Evolutionary conservation across 192 early-diverging fungal species (phyloP).

Genomic region (Piromyces finnis): DNA sequence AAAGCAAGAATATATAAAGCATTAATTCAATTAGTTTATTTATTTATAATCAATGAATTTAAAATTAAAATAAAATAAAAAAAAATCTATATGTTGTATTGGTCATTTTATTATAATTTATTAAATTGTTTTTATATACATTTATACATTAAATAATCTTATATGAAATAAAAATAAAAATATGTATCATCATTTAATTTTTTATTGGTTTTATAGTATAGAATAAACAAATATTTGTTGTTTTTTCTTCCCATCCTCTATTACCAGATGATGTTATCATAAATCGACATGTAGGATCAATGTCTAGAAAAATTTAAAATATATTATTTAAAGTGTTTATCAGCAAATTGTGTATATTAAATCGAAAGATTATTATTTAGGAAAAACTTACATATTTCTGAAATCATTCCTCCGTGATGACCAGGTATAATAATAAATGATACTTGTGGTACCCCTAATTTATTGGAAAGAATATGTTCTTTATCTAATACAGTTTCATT

Average conservation of each 20-base stretch:
- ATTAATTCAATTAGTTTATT: no score
- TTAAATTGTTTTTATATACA: no score
- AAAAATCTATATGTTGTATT: no score
- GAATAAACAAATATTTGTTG: slow-evolving; percentile 66
- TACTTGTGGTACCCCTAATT: slow-evolving; percentile 11
- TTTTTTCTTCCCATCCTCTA: slow-evolving; percentile 86
- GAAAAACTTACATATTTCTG: slow-evolving; percentile 47
- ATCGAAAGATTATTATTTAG: slow-evolving; percentile 15
- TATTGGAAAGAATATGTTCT: background rate
- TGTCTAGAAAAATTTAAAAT: slow-evolving; percentile 17
- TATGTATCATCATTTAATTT: no score
- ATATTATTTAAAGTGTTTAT: background rate
- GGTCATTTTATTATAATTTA: no score
- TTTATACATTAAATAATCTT: no score
- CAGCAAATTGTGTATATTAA: background rate
- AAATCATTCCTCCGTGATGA: slow-evolving; percentile 75
- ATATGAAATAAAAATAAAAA: no score
- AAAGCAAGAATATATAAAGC: no score
- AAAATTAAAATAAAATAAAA: no score
- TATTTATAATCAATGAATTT: no score
- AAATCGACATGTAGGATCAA: slow-evolving; percentile 55
- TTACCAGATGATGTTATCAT: slow-evolving; percentile 86
- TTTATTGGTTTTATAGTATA: slow-evolving; percentile 53
- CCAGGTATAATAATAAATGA: slow-evolving; percentile 90
- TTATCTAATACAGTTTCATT: background rate